These are phyloP conservation scores for Fusarium falciforme DNA, from an alignment of 2,329 filamentous ascomycete species.

Conservation along the genomic window DNA sequence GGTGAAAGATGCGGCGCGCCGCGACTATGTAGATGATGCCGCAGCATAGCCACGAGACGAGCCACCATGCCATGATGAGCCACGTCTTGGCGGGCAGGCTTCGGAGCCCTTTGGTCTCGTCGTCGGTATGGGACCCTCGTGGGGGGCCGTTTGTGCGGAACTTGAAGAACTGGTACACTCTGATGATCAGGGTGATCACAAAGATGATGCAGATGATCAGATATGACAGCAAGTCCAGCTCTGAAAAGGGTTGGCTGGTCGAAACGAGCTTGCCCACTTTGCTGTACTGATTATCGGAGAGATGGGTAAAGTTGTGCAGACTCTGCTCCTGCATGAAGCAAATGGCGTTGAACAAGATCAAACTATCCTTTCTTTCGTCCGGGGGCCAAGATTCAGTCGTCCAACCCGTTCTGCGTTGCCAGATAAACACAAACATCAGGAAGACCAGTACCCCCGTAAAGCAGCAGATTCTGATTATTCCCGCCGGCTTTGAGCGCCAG, in stretches of 20 bases:
- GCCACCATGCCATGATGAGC: neutral
- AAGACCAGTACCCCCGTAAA: neutral
- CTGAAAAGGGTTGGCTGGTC: neutral
- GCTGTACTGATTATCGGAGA: neutral
- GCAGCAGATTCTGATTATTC: neutral
- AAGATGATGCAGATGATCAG: neutral
- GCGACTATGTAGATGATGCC: neutral
- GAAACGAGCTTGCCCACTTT: neutral
- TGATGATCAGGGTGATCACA: neutral
- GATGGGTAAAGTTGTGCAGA: neutral
- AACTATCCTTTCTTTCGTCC: neutral
- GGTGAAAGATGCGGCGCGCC: neutral
- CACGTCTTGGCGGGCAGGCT: neutral
- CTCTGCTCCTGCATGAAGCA: neutral
- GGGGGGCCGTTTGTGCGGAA: neutral
- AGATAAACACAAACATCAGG: neutral
- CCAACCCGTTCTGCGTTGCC: neutral
- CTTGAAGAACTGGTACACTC: neutral
- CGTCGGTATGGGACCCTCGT: neutral
- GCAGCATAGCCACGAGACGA: neutral
- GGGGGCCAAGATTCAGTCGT: neutral
- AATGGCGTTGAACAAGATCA: neutral
- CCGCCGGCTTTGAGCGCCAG: neutral
- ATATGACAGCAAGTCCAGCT: neutral
- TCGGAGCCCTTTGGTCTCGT: neutral